Percentiles rank a stretch among this genome's conserved stretches.
Evolutionary conservation across 139 green algal species (phyloP).

Genomic region (Ettlia oleoabundans): DNA sequence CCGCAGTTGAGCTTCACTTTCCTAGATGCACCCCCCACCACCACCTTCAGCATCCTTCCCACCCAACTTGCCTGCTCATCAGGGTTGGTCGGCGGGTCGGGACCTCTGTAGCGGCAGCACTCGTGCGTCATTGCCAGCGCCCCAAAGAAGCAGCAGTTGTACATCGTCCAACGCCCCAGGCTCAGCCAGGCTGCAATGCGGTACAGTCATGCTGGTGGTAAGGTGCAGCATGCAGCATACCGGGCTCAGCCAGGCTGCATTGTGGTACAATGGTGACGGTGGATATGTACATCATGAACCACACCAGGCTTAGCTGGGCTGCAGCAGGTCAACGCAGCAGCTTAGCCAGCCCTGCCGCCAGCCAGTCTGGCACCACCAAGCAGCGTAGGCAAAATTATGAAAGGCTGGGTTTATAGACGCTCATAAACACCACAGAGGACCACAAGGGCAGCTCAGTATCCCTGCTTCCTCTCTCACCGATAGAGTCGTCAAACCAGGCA

Average conservation of each 20-base stretch:
- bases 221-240: background rate
- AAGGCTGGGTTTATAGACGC: background rate
- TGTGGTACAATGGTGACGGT: background rate
- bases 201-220: background rate
- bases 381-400: no score
- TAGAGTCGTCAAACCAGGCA: conserved; percentile 8
- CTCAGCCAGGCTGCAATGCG: conserved; percentile 1
- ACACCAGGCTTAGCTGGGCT: no score
- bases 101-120: conserved; percentile 23
- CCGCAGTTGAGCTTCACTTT: no score
- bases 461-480: background rate
- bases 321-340: no score
- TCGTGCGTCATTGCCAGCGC: background rate
- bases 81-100: background rate
- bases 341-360: no score
- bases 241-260: background rate
- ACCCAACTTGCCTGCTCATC: conserved; percentile 1
- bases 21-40: background rate
- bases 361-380: no score
- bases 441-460: no score
- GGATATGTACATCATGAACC: background rate
- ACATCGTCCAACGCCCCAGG: background rate
- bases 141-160: conserved; percentile 9
- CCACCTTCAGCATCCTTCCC: no score
- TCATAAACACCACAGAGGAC: background rate